Base-by-base conservation (phyloP, 139 green algal species). In the Coelastrella sp. region DNA sequence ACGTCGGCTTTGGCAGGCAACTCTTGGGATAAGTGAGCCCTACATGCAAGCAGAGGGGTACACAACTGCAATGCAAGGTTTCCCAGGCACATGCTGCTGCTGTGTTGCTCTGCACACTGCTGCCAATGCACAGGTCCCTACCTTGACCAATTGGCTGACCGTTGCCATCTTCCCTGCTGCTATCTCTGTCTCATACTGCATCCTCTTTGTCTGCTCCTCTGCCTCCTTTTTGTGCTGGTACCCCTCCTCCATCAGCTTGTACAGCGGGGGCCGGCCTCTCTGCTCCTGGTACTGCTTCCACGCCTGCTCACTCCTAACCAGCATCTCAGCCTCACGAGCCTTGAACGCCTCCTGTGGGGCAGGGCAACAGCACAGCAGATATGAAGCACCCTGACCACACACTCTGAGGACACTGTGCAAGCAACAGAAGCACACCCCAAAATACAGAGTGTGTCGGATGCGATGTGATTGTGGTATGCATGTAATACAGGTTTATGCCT, bases 251-350 rank as follows among this genome's bases (percentile, higher is more conserved):
- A 91, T 91, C 87, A 66, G 20, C 63, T 87, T 80, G 78, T 87
- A 91, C 87, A 91, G 75, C 4, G 87, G 87, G 0, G 87, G 61
- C 10, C 87, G 75, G 56, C 87, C 87, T 5, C 79, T 27, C 61
- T 85, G 78, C 65, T 87, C 66, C 35, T 87, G 87, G 66, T 87
- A 91, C 87, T 91, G 61, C 49, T 91, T 91, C 87, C 87, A 91
- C 5, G 87, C 58, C 9, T 35, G 78, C 19, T 91, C 87, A 24
- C 76, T 86, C 76, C 80, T 85, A 0, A 35, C 76, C 60, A 90
- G 75, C 63, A 90, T 35, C 76, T 80, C 87, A 66, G 76, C 60
- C 76, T 90, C 87, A 6, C 61, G 60, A 66, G 75, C 59, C 14
- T 86, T 85, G 60, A 70, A 86, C 6, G 76, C 76, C 49, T 90